Evolutionary conservation across 2,329 filamentous ascomycete genomes (phyloP).

Genomic region (Eurotiales sp.): DNA sequence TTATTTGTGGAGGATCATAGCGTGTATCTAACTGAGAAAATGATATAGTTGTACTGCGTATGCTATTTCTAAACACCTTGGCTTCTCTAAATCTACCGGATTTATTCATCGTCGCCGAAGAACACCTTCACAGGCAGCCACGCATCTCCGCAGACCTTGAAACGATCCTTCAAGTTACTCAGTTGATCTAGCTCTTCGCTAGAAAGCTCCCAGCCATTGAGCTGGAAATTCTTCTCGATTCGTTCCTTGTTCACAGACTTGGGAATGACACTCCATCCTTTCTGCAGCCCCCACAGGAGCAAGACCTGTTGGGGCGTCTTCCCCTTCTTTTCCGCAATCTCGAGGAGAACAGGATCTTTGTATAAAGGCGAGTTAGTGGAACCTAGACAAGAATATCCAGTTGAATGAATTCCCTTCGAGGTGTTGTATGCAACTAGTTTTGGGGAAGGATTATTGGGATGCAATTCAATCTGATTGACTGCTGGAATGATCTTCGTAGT

Average conservation of each 20-base stretch:
- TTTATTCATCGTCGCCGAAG: constrained; percentile 75
- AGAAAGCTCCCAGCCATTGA: constrained; percentile 70
- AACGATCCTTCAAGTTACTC: constrained; percentile 65
- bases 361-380: constrained; percentile 54
- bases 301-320: constrained; percentile 55
- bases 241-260: constrained; percentile 73
- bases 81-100: neutral
- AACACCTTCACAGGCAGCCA: constrained; percentile 75
- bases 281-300: constrained; percentile 71
- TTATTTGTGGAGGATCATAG: neutral
- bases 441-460: constrained; percentile 68
- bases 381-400: constrained; percentile 55
- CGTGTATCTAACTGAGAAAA: neutral
- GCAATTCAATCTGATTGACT: constrained; percentile 52
- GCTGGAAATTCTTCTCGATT: constrained; percentile 72
- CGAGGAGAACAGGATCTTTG: constrained; percentile 49
- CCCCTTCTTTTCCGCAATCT: constrained; percentile 53
- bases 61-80: neutral
- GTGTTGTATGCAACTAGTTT: constrained; percentile 50
- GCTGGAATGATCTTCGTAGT: constrained; percentile 53
- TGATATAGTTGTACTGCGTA: neutral
- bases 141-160: constrained; percentile 74
- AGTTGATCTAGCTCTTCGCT: constrained; percentile 69
- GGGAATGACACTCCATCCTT: constrained; percentile 79
- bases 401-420: constrained; percentile 52